Base-by-base conservation (phyloP, 148 eudicot genomes). In the Rhododendron williamsianum region DNA sequence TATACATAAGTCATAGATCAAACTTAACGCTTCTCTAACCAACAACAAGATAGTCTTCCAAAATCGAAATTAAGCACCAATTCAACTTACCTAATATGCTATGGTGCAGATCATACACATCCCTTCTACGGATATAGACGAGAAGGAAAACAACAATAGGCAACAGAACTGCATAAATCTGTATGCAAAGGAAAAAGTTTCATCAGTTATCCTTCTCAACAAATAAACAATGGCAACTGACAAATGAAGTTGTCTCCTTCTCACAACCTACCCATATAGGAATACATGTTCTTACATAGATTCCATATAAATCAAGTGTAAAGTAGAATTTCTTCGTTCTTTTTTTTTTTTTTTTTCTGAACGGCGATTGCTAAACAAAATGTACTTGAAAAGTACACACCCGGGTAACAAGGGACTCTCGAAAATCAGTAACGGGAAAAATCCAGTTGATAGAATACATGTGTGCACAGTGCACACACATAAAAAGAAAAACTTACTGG, bases 41-140 rank as follows among this genome's bases (percentile, higher is more conserved):
- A 78, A 46, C 16, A 78, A 46, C 7, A 77, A 43, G 77, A 21
- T 3, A 81, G 46, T 10, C 33, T 48, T 48, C 25, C 52, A 43
- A 52, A 51, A 16, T 33, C 0, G 6, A 51, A 80, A 80, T 30
- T 18, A 51, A 30, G 33, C 54, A 56, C 38, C 16, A 10, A 35
- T 10, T n/a, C n/a, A 30, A 80, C 35, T 81, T 89, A 95, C 99
- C 98, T 56, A 96, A 86, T 35, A 91, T 63, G 25, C 91, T 91
- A 48, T 96, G 93, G 89, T 96, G 99, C 87, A 96, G 87, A 90
- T 96, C 99, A 87, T 93, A 93, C 13, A 93, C 96, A 83, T 96
- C 92, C 81, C 88, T 89, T 78, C 94, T 88, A 13, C 87, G 90
- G 13, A 91, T 60, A 88, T 95, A 95, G 79, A 88, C 92, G 80